These are phyloP conservation scores for Saksenaea vasiformis DNA, from an alignment of 371 early-diverging fungal species.

Conservation along the genomic window DNA sequence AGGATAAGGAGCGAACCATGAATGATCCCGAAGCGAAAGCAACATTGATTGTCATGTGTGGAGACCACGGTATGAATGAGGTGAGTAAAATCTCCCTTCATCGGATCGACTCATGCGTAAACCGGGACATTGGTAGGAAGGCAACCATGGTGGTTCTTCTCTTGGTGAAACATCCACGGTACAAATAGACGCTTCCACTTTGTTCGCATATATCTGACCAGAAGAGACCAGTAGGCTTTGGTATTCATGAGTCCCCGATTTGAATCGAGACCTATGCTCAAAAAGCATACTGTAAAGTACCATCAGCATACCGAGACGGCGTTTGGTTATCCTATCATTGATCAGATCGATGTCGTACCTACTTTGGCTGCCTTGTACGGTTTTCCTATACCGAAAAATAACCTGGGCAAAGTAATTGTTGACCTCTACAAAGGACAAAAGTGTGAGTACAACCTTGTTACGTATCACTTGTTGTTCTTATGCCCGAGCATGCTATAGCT, in stretches of 20 bases:
- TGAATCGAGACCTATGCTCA: slow-evolving; percentile 30
- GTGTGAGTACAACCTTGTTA: slow-evolving; percentile 13
- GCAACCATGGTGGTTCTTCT: slow-evolving; percentile 72
- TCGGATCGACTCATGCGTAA: neutral
- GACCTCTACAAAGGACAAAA: slow-evolving; percentile 54
- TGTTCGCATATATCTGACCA: slow-evolving; percentile 1
- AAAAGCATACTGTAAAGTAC: neutral
- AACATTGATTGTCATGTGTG: slow-evolving; percentile 91
- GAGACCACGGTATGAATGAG: slow-evolving; percentile 99
- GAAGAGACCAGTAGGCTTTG: slow-evolving; percentile 35
- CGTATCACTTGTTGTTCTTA: neutral
- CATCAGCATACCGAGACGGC: neutral
- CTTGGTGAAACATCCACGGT: slow-evolving; percentile 63
- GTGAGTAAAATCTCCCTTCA: slow-evolving; percentile 53
- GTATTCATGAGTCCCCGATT: slow-evolving; percentile 53
- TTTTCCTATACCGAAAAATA: slow-evolving; percentile 91
- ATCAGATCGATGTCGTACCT: slow-evolving; percentile 90
- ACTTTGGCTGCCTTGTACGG: slow-evolving; percentile 84
- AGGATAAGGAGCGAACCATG: slow-evolving; percentile 45
- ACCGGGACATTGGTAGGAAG: slow-evolving; percentile 33
- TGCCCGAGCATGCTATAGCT: slow-evolving; percentile 8
- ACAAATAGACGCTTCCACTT: slow-evolving; percentile 23
- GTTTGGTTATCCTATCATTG: slow-evolving; percentile 46
- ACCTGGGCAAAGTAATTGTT: slow-evolving; percentile 78
- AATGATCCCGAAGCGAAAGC: slow-evolving; percentile 46